Evolutionary conservation across 2,329 filamentous ascomycete species (phyloP).

Genomic region (Pseudocercospora eumusae): DNA sequence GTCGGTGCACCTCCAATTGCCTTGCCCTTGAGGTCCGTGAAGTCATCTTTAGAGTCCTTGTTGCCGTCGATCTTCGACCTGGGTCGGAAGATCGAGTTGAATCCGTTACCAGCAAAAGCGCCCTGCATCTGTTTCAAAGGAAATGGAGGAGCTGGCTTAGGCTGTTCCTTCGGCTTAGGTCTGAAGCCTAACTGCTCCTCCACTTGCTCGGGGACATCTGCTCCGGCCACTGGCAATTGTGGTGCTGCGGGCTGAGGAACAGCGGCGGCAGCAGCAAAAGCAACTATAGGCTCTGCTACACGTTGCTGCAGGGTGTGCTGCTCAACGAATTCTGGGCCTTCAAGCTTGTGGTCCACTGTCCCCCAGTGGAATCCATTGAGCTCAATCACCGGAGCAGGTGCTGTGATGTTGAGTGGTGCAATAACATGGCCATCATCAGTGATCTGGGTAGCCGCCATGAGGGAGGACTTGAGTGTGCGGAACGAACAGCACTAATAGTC

Average conservation of each 20-base stretch:
- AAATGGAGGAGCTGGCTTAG: conserved; percentile 8
- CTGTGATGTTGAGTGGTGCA: conserved; percentile 19
- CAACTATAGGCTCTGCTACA: not conserved
- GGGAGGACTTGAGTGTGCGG: not conserved
- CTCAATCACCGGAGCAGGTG: conserved; percentile 18
- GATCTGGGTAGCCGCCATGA: conserved; percentile 10
- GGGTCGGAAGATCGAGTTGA: conserved; percentile 47
- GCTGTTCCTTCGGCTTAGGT: not conserved
- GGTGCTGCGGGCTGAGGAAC: not conserved
- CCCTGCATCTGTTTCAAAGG: conserved; percentile 19
- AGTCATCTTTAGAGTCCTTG: not conserved
- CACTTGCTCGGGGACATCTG: conserved; percentile 1
- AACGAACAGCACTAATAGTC: not conserved
- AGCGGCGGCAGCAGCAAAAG: not conserved
- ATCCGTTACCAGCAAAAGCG: conserved; percentile 40
- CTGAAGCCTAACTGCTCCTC: conserved; percentile 3
- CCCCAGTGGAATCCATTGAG: conserved; percentile 17
- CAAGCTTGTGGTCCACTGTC: conserved; percentile 12
- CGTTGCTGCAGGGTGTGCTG: not conserved
- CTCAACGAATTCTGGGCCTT: conserved; percentile 2
- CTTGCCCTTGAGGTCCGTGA: not conserved
- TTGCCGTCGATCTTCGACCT: conserved; percentile 25
- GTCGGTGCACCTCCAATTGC: conserved; percentile 1
- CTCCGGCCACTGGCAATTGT: not conserved
- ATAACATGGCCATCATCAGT: conserved; percentile 17